phyloP scores from a whole-genome alignment of 345 rosid genomes.

The Bruguiera parviflora region DNA sequence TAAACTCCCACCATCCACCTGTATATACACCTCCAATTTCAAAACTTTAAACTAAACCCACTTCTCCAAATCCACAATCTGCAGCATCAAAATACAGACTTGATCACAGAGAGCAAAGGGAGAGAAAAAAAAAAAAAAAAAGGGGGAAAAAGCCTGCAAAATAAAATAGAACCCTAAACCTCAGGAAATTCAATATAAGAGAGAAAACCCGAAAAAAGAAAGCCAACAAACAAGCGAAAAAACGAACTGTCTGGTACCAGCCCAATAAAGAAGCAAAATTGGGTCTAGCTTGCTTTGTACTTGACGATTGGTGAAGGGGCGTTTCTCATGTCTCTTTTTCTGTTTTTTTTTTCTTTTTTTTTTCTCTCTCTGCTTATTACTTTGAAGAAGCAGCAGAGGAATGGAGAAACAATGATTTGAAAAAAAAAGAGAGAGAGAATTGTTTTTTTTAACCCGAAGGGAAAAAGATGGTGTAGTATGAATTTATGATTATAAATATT shows the following conservation, averaged over 20 bases:
- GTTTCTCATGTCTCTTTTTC: slow-evolving; percentile 1
- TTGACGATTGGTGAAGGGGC: not conserved
- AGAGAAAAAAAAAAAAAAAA: not conserved
- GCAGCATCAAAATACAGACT: slow-evolving; percentile 21
- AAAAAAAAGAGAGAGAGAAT: not conserved
- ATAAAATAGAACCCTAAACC: not conserved
- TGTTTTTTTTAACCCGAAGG: slow-evolving; percentile 3
- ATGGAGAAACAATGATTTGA: slow-evolving; percentile 14
- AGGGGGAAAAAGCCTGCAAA: not conserved
- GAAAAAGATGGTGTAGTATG: not conserved
- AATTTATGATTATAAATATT: not conserved
- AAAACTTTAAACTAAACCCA: slow-evolving; percentile 17
- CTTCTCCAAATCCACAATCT: slow-evolving; percentile 23
- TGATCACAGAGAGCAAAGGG: slow-evolving; percentile 14
- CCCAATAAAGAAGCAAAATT: slow-evolving; percentile 17
- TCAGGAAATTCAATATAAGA: not conserved
- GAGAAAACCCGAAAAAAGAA: not conserved
- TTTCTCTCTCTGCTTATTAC: not conserved
- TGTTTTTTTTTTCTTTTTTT: not conserved
- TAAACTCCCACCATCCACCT: slow-evolving; percentile 25
- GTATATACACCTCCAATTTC: slow-evolving; percentile 1
- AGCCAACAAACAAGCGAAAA: not conserved
- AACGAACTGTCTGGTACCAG: slow-evolving; percentile 11
- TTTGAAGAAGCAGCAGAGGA: slow-evolving; percentile 31
- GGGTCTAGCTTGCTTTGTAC: not conserved